Evolutionary conservation across 495 filamentous ascomycete species (phyloP).

Genomic region (Aspergillus nanangensis): DNA sequence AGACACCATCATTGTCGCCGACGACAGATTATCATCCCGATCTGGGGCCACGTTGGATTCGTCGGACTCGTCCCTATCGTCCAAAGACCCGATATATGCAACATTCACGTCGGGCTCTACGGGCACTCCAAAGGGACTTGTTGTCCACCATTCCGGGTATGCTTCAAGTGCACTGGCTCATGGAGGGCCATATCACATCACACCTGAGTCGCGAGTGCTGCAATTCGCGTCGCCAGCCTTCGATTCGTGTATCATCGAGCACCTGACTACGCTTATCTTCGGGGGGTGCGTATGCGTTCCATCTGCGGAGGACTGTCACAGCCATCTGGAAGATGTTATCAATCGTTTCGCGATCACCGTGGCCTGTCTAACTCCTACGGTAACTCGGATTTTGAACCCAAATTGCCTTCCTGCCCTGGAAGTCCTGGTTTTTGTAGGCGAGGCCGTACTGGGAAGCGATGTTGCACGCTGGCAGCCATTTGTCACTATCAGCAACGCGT

Average conservation of each 20-base stretch:
- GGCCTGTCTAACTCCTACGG: conserved; percentile 30
- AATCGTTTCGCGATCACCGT: conserved; percentile 18
- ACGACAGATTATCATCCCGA: too few relatives aligned
- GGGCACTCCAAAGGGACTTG: conserved; percentile 35
- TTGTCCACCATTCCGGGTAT: conserved; percentile 8
- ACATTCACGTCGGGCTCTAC: conserved; percentile 19
- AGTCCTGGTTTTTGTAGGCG: conserved; percentile 33
- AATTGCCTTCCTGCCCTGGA: conserved; percentile 29
- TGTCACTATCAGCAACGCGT: conserved; percentile 36
- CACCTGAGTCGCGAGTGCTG: conserved; percentile 37
- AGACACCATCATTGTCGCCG: too few relatives aligned
- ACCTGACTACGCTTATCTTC: conserved; percentile 29
- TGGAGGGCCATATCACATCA: conserved; percentile 32
- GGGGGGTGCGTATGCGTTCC: conserved; percentile 39
- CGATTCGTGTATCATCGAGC: conserved; percentile 36
- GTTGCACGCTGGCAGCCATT: conserved; percentile 24
- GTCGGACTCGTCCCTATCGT: too few relatives aligned
- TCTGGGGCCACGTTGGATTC: too few relatives aligned
- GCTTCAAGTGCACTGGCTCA: conserved; percentile 6
- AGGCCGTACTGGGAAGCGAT: conserved; percentile 32
- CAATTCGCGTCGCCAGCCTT: conserved; percentile 43
- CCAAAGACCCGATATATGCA: not conserved
- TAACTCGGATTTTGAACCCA: conserved; percentile 32
- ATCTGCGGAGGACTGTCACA: conserved; percentile 15
- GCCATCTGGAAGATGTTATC: conserved; percentile 23